These are phyloP conservation scores for Paratinospora sagittata DNA, from an alignment of 164 flowering plant species.

Conservation along the genomic window DNA sequence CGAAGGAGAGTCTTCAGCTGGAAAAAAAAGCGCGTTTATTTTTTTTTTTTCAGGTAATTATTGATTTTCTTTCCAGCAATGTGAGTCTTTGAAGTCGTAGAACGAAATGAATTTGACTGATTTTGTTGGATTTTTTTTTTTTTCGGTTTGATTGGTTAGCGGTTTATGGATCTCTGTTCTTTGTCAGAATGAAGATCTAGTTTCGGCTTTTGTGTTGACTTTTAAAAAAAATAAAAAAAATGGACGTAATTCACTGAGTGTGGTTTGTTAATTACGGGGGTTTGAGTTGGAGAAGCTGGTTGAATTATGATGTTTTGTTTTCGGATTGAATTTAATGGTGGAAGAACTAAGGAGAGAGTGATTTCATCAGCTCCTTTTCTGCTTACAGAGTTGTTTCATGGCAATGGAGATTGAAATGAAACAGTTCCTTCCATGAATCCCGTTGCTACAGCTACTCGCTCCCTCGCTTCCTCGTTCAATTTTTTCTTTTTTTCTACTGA, in stretches of 20 bases:
- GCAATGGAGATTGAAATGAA: too few relatives aligned
- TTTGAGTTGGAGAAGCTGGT: background rate
- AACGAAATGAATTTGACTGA: background rate
- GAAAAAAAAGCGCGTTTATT: slow-evolving; percentile 9
- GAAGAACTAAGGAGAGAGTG: too few relatives aligned
- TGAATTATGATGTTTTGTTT: background rate
- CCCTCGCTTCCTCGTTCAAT: too few relatives aligned
- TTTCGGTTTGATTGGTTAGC: background rate
- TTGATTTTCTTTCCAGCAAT: slow-evolving; percentile 1
- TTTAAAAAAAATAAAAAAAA: too few relatives aligned
- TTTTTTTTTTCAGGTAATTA: slow-evolving; percentile 14
- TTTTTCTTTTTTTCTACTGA: too few relatives aligned
- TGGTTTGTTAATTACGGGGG: background rate
- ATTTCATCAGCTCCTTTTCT: too few relatives aligned
- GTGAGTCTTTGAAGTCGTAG: background rate
- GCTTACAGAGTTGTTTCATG: too few relatives aligned
- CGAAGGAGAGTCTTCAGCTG: slow-evolving; percentile 6
- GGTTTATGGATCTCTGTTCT: background rate
- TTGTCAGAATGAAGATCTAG: background rate
- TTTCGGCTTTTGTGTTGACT: slow-evolving; percentile 6
- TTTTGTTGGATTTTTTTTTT: too few relatives aligned
- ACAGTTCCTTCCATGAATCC: too few relatives aligned
- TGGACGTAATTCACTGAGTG: background rate
- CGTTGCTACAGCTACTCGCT: too few relatives aligned
- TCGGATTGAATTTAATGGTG: too few relatives aligned